Percentiles rank a stretch among this genome's conserved stretches.
These are phyloP conservation scores for Fusarium pseudocircinatum DNA, from an alignment of 2,329 filamentous ascomycete species.

Conservation along the genomic window DNA sequence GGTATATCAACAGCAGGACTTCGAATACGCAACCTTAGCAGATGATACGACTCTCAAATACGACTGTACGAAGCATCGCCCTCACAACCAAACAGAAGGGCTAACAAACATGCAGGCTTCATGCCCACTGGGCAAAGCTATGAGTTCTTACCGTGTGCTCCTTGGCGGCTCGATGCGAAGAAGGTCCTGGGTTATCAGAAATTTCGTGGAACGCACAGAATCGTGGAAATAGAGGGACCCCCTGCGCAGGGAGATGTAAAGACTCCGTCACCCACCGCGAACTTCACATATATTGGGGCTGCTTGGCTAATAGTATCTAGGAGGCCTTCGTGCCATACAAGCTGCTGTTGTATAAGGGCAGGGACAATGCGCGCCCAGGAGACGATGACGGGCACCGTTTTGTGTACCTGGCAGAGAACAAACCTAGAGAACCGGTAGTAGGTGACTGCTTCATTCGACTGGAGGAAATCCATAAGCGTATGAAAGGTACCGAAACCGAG, in stretches of 20 bases:
- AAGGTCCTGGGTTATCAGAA: background rate
- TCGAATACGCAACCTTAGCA: background rate
- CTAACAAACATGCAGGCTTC: background rate
- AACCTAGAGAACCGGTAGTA: accelerated
- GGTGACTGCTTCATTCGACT: background rate
- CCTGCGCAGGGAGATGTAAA: no score
- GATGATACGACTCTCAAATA: background rate
- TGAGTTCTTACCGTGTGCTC: background rate
- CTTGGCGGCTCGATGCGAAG: background rate
- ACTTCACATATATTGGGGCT: accelerated
- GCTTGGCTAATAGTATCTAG: background rate
- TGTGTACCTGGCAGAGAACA: background rate
- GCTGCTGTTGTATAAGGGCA: background rate
- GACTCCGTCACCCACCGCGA: background rate
- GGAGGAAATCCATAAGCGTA: background rate
- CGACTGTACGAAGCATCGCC: background rate
- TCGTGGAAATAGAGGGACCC: accelerated
- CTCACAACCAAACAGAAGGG: accelerated
- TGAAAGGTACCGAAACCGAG: background rate
- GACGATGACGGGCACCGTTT: background rate
- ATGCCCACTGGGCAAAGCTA: background rate
- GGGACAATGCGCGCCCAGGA: accelerated
- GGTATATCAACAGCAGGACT: no score
- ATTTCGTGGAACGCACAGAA: background rate
- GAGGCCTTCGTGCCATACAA: accelerated